Evolutionary conservation across 1,284 basidiomycete species (phyloP), one percentile per base, ranked within the genome.

Genomic region (Malassezia psittaci): DNA sequence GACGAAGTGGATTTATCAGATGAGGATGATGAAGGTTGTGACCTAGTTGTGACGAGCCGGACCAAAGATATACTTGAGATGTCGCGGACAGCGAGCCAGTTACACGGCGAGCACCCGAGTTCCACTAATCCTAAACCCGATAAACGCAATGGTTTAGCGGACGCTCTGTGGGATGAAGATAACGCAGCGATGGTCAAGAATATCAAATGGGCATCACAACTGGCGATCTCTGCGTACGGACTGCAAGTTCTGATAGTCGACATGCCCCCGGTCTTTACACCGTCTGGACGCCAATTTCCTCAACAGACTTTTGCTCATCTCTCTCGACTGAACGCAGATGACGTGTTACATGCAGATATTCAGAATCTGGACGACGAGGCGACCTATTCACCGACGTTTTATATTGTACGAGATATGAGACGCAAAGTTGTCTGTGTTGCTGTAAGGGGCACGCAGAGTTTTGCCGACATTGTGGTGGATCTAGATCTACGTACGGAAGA

Each of bases 391-490:
- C 71, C 71, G 2, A 74, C 71, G 0, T 74, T 74, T 54, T 74
- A 72, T 60, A 50, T 74, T 16, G 63, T 70, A 3, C 63, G 67
- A 29, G 71, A 74, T 54, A 61, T 65, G 21, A 59, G 61, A 7
- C 66, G 69, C 42, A 67, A 67, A 54, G 64, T 66, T 37, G 64
- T 74, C 44, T 68, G 68, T 44, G 69, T 74, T 0, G 65, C 68
- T 3, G 66, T 74, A 6, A 64, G 71, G 2, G 71, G 71, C 8
- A 74, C 69, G 13, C 71, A 74, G 44, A 69, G 67, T 7, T 68
- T 74, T 46, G 65, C 65, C 13, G 71, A 74, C 52, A 72, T 74
- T 52, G 72, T 74, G 11, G 69, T 72, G 16, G 71, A 74, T 52
- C 46, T 74, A 38, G 71, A 74, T 24, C 54, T 74, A 59, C 60